A percentile compares a stretch with the other conserved stretches of the same genome.
phyloP scores from a whole-genome alignment of 352 stramenopile genomes.

The Phytophthora syringae region DNA sequence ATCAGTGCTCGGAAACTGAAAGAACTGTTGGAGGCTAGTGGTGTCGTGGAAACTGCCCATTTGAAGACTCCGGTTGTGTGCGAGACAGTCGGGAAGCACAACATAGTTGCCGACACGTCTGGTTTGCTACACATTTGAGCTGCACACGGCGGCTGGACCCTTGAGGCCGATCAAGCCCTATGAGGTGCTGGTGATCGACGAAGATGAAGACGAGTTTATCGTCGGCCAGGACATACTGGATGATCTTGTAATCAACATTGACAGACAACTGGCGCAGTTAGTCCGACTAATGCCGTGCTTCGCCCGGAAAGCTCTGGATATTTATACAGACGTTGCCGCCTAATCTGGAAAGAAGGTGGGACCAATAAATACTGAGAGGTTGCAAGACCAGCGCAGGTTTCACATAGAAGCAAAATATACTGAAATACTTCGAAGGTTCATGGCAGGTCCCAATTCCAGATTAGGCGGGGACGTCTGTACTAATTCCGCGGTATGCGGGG shows the following conservation, averaged over 20 bases:
- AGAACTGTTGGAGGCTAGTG: conserved; percentile 14
- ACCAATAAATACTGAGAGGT: too few species aligned
- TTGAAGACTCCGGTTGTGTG: not conserved
- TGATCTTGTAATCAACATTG: not conserved
- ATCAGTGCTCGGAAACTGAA: conserved; percentile 23
- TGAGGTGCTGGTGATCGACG: not conserved
- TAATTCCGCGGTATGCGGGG: too few species aligned
- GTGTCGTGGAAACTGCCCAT: conserved; percentile 11
- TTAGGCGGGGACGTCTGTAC: too few species aligned
- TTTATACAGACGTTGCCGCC: too few species aligned
- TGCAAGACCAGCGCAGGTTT: too few species aligned
- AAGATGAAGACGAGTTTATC: not conserved
- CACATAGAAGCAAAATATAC: too few species aligned
- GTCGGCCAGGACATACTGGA: not conserved
- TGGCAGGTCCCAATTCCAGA: too few species aligned
- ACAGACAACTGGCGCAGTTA: not conserved
- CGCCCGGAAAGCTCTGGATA: too few species aligned
- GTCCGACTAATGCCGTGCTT: too few species aligned
- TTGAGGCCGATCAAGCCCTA: not conserved
- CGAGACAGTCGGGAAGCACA: not conserved
- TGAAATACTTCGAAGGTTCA: too few species aligned
- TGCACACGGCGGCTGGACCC: not conserved
- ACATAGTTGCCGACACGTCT: not conserved
- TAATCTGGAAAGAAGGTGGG: too few species aligned
- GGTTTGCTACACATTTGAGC: not conserved